These are phyloP conservation scores for Thielaviopsis populi DNA, from an alignment of 2,329 filamentous ascomycete genomes.

Conservation along the genomic window DNA sequence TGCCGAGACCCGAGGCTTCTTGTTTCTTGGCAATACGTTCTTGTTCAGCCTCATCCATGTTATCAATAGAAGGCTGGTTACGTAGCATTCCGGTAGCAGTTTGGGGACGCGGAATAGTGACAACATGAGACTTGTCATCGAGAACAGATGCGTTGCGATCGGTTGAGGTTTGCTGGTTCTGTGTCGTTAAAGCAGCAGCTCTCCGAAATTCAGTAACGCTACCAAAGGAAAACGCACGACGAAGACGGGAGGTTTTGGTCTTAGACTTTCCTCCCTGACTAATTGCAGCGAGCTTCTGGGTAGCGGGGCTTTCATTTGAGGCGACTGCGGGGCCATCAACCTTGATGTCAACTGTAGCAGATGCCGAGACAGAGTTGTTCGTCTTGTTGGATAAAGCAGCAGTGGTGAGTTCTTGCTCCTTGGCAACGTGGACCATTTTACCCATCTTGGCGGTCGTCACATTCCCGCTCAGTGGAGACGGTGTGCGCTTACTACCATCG, in stretches of 20 bases:
- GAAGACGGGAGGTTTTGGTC: constrained; percentile 72
- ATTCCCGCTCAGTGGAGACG: constrained; percentile 62
- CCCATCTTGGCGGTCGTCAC: constrained; percentile 43
- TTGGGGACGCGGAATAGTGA: constrained; percentile 14
- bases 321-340: constrained; percentile 16
- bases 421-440: constrained; percentile 29
- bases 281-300: constrained; percentile 73
- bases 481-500: constrained; percentile 53
- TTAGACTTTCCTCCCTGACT: constrained; percentile 64
- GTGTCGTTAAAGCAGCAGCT: constrained; percentile 48
- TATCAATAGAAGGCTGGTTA: constrained; percentile 45
- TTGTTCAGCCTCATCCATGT: constrained; percentile 73
- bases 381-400: constrained; percentile 24
- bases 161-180: constrained; percentile 19
- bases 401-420: constrained; percentile 18
- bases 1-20: constrained; percentile 81
- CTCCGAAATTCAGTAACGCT: constrained; percentile 82
- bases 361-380: constrained; percentile 9
- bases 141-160: neutral
- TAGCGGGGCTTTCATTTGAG: constrained; percentile 49
- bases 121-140: constrained; percentile 24
- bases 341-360: neutral
- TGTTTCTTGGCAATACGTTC: constrained; percentile 82
- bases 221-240: constrained; percentile 90
- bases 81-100: constrained; percentile 36